Evolutionary conservation across 148 eudicot species (phyloP).

Genomic region (Talinum fruticosum): DNA sequence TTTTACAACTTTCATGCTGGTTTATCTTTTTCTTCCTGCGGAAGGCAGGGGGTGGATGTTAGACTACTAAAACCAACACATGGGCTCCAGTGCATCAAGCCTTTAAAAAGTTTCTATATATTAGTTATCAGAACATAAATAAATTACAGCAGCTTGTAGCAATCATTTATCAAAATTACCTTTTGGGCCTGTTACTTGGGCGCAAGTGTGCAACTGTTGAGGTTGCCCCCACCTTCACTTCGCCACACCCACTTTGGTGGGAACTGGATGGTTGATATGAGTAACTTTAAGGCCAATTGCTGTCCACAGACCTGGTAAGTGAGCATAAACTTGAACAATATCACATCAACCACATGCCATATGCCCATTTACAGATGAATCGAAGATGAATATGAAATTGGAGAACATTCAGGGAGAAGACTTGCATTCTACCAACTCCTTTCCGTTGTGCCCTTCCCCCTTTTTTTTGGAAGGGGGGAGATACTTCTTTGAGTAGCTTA

Average conservation of each 20-base stretch:
- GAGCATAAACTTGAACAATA: slow-evolving; percentile 6
- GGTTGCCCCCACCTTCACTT: not conserved
- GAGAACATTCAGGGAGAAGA: not conserved
- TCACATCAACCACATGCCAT: not conserved
- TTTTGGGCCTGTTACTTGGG: not conserved
- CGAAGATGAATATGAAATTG: not conserved
- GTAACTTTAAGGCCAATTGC: slow-evolving; percentile 7
- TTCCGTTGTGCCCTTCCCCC: no score
- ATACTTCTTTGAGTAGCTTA: not conserved
- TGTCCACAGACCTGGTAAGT: not conserved
- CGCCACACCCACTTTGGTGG: not conserved
- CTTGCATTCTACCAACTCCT: not conserved
- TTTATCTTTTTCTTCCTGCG: not conserved
- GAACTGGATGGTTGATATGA: not conserved
- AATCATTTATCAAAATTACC: slow-evolving; percentile 9
- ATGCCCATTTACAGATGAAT: not conserved
- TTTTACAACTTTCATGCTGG: not conserved
- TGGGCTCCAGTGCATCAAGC: not conserved
- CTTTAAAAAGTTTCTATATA: not conserved
- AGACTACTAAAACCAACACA: not conserved
- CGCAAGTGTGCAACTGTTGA: not conserved
- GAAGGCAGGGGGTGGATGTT: not conserved
- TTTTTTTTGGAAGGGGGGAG: not conserved
- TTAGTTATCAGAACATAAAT: not conserved
- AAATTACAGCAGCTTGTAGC: not conserved